These are phyloP conservation scores for Nemania abortiva DNA, from an alignment of 2,329 filamentous ascomycete species.

Conservation along the genomic window DNA sequence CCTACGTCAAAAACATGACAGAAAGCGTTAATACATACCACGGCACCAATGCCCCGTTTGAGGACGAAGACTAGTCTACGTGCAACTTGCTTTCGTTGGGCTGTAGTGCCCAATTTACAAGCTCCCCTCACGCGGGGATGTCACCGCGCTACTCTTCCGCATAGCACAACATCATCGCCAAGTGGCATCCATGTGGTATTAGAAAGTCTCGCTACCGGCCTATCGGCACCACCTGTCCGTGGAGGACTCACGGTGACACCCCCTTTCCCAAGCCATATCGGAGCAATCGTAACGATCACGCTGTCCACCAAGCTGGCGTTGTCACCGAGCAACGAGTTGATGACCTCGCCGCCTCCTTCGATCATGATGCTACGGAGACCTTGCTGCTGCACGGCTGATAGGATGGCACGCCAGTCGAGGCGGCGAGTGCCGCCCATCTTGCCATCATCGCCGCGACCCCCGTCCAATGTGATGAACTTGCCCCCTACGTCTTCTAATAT, in stretches of 20 bases:
- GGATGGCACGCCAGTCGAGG: slow-evolving; percentile 74
- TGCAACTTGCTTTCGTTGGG: neutral
- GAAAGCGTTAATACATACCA: neutral
- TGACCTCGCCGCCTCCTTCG: slow-evolving; percentile 85
- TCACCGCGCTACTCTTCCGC: slow-evolving; percentile 66
- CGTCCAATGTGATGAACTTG: slow-evolving; percentile 60
- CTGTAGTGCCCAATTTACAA: neutral
- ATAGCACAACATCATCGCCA: slow-evolving; percentile 86
- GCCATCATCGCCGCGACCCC: slow-evolving; percentile 43
- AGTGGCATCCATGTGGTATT: slow-evolving; percentile 81
- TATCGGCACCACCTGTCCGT: slow-evolving; percentile 61
- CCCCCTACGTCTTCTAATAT: slow-evolving; percentile 65
- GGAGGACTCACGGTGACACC: slow-evolving; percentile 83
- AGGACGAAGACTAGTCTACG: neutral
- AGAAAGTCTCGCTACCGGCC: slow-evolving; percentile 73
- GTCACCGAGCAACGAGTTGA: slow-evolving; percentile 79
- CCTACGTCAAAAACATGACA: neutral
- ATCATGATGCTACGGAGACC: slow-evolving; percentile 87
- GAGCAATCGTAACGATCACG: slow-evolving; percentile 89
- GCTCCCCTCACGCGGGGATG: neutral
- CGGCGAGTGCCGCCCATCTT: too few relatives aligned
- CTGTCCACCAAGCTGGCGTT: slow-evolving; percentile 76
- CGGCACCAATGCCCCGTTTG: too few relatives aligned
- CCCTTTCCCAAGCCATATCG: slow-evolving; percentile 87
- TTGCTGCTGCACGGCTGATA: slow-evolving; percentile 67